A percentile compares a stretch with the other conserved stretches of the same genome.
Conservation (phyloP, 1,284 basidiomycete species). For the Boletus subluridellus region DNA sequence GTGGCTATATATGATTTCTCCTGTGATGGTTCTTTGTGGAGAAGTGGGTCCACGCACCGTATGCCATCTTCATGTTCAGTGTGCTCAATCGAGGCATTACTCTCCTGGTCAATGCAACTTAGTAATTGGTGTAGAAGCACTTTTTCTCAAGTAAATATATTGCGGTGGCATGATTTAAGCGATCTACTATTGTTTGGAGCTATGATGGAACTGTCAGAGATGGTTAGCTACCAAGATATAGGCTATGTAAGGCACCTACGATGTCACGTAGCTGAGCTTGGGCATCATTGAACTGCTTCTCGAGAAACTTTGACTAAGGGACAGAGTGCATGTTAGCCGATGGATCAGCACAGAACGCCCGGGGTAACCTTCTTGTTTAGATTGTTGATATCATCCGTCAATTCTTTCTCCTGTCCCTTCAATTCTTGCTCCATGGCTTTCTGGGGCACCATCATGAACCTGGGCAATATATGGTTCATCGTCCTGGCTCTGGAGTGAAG, state of each 20-base stretch:
- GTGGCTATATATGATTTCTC: neutral
- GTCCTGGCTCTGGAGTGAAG: neutral
- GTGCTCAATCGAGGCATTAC: neutral
- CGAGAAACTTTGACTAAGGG: constrained; percentile 76
- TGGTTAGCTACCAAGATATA: neutral
- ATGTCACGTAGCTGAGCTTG: constrained; percentile 85
- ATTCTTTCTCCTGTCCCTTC: constrained; percentile 71
- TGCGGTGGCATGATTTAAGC: constrained; percentile 1
- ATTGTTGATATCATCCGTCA: constrained; percentile 75
- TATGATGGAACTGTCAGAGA: constrained; percentile 56
- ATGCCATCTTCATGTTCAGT: constrained; percentile 1
- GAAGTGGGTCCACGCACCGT: constrained; percentile 1
- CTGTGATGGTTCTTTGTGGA: neutral
- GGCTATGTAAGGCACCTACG: constrained; percentile 38
- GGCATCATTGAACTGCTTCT: constrained; percentile 88
- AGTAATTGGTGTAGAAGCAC: neutral
- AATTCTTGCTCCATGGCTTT: constrained; percentile 74
- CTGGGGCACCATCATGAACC: constrained; percentile 88
- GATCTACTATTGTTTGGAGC: constrained; percentile 46
- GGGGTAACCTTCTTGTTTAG: constrained; percentile 67
- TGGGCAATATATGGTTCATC: constrained; percentile 32
- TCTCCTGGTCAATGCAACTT: neutral
- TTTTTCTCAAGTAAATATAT: constrained; percentile 5
- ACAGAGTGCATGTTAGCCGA: constrained; percentile 2
- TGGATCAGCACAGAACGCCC: neutral